These are phyloP conservation scores for Pezicula rhizophila DNA, from an alignment of 2,329 filamentous ascomycete genomes.

Conservation along the genomic window DNA sequence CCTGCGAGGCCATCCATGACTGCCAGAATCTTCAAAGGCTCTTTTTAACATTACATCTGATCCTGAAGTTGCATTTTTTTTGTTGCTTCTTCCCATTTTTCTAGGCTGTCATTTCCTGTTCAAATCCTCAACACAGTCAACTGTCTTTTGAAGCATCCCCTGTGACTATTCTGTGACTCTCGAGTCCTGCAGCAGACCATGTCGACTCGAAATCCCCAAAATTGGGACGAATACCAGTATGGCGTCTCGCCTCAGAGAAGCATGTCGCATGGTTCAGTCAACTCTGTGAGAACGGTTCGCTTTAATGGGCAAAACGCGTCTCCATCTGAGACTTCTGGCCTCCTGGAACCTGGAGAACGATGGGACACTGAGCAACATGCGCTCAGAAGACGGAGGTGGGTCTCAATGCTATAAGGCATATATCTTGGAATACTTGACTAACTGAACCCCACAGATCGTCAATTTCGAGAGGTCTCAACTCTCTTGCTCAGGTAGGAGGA, in stretches of 20 bases:
- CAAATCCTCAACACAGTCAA: too few relatives aligned
- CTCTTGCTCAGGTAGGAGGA: conserved; percentile 69
- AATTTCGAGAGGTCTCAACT: conserved; percentile 48
- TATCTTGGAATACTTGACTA: conserved; percentile 3
- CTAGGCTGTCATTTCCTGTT: too few relatives aligned
- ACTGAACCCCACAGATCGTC: conserved; percentile 45
- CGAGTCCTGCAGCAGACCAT: not conserved
- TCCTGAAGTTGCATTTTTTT: too few relatives aligned
- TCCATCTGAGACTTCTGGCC: conserved; percentile 11
- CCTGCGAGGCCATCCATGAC: not conserved
- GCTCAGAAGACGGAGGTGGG: conserved; percentile 24
- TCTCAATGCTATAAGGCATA: conserved; percentile 1
- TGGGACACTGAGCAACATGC: conserved; percentile 12
- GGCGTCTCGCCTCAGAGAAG: conserved; percentile 13
- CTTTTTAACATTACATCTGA: too few relatives aligned
- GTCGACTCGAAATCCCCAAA: conserved; percentile 22
- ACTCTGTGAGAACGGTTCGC: conserved; percentile 22
- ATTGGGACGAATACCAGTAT: conserved; percentile 28
- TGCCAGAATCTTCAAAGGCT: not conserved
- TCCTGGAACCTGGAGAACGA: conserved; percentile 7
- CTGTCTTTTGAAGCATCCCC: not conserved
- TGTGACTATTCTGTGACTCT: not conserved
- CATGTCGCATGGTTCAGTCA: conserved; percentile 22
- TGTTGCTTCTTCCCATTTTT: too few relatives aligned
- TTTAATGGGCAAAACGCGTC: conserved; percentile 20